Evolutionary conservation across 495 filamentous ascomycete species (phyloP), one percentile per base, ranked within the genome.

Genomic region (Aspergillus saccharolyticus): DNA sequence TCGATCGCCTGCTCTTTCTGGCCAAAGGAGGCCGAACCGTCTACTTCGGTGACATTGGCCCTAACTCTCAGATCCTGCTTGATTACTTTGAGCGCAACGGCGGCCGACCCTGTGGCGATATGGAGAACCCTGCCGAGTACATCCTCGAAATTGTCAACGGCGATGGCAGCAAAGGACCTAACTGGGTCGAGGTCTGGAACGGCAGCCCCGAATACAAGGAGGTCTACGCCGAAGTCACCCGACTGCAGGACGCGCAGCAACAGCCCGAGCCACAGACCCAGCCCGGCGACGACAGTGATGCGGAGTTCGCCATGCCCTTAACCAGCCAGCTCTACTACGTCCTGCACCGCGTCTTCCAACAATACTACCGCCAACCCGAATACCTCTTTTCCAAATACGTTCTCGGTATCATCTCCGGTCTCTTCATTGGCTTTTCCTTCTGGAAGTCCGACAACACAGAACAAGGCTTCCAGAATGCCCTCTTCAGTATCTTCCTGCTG

Each of bases 341-440:
- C 2, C 70, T 75, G 5, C 45, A 53, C 7, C 80, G 73, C 5
- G 67, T 71, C 4, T 80, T 80, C 61, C 67, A 76, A 45, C 71
- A 78, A 53, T 79, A 81, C 59, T 84, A 72, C 72, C 74, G 81
- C 16, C 76, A 73, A 17, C 80, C 81, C 0, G 70, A 72, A 25
- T 85, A 84, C 57, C 68, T 83, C 24, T 71, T 73, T 21, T 69
- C 72, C 42, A 75, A 76, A 59, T 71, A 81, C 51, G 70, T 81
- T 25, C 70, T 89, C 0, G 80, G 81, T 43, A 73, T 71, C 42
- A 42, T 63, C 0, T 67, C 63, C 8, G 69, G 79, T 4, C 75
- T 95, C 10, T 94, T 96, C 75, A 90, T 92, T 65, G 90, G 89
- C 16, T 92, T 96, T 73, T 89, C 89, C 43, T 95, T 96, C 76